These are phyloP conservation scores for Colletotrichum karsti DNA, from an alignment of 2,329 filamentous ascomycete species.

Conservation along the genomic window DNA sequence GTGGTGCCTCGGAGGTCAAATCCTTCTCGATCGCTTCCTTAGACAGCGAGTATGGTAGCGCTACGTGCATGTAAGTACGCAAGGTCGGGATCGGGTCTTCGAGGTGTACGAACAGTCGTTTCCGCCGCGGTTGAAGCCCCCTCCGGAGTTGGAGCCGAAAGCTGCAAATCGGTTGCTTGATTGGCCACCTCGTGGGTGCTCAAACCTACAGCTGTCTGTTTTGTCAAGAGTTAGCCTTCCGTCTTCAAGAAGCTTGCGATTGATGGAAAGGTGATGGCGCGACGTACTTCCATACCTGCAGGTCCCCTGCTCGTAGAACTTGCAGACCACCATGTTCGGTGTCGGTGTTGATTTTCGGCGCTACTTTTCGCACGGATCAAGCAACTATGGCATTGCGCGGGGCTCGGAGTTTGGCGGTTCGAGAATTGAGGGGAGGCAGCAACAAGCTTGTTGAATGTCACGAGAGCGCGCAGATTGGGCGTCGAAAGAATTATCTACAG, in stretches of 20 bases:
- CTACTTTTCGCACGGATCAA: neutral
- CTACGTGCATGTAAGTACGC: neutral
- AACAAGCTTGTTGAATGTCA: neutral
- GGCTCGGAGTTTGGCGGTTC: neutral
- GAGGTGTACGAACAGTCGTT: constrained; percentile 20
- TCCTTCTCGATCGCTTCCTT: constrained; percentile 70
- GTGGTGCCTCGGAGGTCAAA: constrained; percentile 74
- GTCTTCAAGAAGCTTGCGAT: neutral
- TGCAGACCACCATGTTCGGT: constrained; percentile 51
- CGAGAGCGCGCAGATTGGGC: neutral
- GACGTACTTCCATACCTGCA: constrained; percentile 61
- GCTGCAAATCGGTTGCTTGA: constrained; percentile 29
- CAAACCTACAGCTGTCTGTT: constrained; percentile 61
- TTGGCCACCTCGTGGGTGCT: constrained; percentile 52
- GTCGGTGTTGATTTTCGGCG: neutral
- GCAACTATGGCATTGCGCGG: constrained; percentile 16
- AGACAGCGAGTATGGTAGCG: constrained; percentile 59
- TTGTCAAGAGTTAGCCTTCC: neutral
- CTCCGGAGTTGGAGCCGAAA: constrained; percentile 27
- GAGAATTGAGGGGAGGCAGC: neutral
- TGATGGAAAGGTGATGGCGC: neutral
- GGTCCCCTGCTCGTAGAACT: constrained; percentile 58
- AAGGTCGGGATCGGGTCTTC: neutral
- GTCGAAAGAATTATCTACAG: constrained; percentile 20
- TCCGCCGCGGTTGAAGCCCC: constrained; percentile 26